Evolutionary conservation across 2,329 filamentous ascomycete genomes (phyloP).

Genomic region (Emmonsiellopsis sp.): DNA sequence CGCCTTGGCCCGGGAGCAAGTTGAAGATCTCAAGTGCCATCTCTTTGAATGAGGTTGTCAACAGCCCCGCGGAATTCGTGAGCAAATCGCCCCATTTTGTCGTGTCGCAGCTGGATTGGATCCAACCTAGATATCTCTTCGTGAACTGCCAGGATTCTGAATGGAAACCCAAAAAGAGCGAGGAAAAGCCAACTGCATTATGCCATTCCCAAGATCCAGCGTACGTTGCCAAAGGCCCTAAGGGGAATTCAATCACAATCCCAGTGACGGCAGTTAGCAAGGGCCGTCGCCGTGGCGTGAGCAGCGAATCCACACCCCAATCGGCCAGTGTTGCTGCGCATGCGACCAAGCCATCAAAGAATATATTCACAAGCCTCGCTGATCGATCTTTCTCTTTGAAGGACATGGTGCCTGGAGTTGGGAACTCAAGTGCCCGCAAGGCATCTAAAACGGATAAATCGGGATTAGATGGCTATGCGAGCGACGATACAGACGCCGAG

Average conservation of each 20-base stretch:
- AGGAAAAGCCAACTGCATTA: conserved; percentile 1
- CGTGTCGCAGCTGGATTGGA: conserved; percentile 69
- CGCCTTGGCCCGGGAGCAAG: conserved; percentile 56
- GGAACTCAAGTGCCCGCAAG: too few species aligned
- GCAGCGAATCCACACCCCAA: conserved; percentile 15
- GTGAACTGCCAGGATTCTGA: conserved; percentile 30
- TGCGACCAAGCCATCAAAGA: background rate
- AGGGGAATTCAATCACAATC: conserved; percentile 34
- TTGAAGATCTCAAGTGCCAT: conserved; percentile 53
- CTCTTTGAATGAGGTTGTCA: conserved; percentile 78
- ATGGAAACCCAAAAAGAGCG: background rate
- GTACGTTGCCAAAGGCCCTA: conserved; percentile 32
- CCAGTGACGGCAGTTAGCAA: conserved; percentile 43
- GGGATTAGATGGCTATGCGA: conserved; percentile 15
- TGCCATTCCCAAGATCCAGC: conserved; percentile 30
- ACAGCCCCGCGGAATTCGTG: conserved; percentile 55
- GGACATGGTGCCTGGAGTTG: background rate
- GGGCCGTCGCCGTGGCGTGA: conserved; percentile 26
- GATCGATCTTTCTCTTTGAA: background rate
- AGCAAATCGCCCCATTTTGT: conserved; percentile 55
- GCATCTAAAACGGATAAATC: too few species aligned
- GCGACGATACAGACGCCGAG: conserved; percentile 39
- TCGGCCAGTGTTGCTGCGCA: background rate
- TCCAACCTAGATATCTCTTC: conserved; percentile 80
- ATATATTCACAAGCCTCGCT: background rate